phyloP scores from a whole-genome alignment of 805 yeast genomes.

The Yamadazyma insecticola region DNA sequence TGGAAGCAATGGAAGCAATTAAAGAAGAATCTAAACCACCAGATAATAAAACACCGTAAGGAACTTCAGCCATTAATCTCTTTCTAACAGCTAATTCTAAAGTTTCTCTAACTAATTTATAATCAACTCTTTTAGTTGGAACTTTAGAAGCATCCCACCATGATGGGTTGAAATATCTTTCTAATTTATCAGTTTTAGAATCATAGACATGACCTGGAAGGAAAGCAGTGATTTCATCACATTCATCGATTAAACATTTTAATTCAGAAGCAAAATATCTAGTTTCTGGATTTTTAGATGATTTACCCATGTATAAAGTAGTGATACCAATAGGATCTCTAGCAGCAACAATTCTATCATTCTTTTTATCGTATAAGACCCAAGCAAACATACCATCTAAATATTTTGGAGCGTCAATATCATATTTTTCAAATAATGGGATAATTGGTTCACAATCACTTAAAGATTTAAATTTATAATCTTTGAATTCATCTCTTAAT shows the following conservation, averaged over 20 bases:
- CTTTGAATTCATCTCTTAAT: conserved; percentile 69
- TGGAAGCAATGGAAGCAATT: conserved; percentile 95
- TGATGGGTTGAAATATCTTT: conserved; percentile 85
- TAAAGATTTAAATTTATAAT: conserved; percentile 76
- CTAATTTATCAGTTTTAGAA: conserved; percentile 77
- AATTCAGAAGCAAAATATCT: conserved; percentile 91
- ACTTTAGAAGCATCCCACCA: conserved; percentile 87
- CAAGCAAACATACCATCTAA: conserved; percentile 99
- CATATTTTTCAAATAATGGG: conserved; percentile 86
- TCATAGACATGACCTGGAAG: conserved; percentile 99
- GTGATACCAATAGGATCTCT: conserved; percentile 98
- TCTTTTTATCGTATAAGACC: conserved; percentile 77
- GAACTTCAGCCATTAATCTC: conserved; percentile 99
- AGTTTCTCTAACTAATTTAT: conserved; percentile 63
- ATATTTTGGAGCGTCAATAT: conserved; percentile 82
- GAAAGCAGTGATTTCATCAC: conserved; percentile 90
- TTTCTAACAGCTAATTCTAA: conserved; percentile 95
- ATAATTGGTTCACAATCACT: conserved; percentile 98
- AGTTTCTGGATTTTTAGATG: conserved; percentile 62
- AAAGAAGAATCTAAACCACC: conserved; percentile 98
- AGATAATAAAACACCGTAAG: conserved; percentile 93
- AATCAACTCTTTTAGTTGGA: conserved; percentile 76
- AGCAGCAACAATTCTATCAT: conserved; percentile 90
- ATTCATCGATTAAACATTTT: conserved; percentile 89
- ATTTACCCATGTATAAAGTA: conserved; percentile 91